A percentile compares a stretch with the other conserved stretches of the same genome.
Conservation (phyloP, 2,329 filamentous ascomycete species). For the Colletotrichum eremochloae region DNA sequence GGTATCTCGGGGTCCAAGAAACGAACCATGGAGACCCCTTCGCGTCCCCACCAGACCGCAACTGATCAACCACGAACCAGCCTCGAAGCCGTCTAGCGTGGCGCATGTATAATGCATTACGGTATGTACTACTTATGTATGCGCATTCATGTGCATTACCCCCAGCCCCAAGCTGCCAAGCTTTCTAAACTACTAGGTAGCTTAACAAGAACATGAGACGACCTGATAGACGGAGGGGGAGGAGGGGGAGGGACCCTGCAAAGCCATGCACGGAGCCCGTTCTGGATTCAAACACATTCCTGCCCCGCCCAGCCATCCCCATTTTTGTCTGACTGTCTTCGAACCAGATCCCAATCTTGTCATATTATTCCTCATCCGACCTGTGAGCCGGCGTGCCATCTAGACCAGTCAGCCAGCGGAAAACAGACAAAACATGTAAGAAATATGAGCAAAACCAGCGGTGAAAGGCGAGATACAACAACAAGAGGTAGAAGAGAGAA, state of each 20-base stretch:
- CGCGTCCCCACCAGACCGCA: slow-evolving; percentile 29
- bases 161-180: not conserved
- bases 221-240: not conserved
- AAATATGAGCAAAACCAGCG: slow-evolving; percentile 6
- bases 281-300: not conserved
- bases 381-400: not conserved
- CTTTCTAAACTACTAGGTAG: not conserved
- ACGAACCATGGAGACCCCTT: not conserved
- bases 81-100: slow-evolving; percentile 26
- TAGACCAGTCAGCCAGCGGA: not conserved
- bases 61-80: slow-evolving; percentile 29
- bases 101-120: not conserved
- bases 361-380: not conserved
- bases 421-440: not conserved
- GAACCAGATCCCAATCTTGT: not conserved
- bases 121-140: not conserved
- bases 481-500: not conserved
- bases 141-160: not conserved
- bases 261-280: slow-evolving; percentile 13
- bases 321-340: slow-evolving; percentile 12
- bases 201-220: not conserved
- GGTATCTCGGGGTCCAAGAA: not conserved
- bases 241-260: not conserved
- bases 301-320: slow-evolving; percentile 22
- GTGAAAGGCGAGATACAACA: not conserved